These are phyloP conservation scores for Trypanosomatidae sp. DNA, from an alignment of 208 protist genomes.

Conservation along the genomic window DNA sequence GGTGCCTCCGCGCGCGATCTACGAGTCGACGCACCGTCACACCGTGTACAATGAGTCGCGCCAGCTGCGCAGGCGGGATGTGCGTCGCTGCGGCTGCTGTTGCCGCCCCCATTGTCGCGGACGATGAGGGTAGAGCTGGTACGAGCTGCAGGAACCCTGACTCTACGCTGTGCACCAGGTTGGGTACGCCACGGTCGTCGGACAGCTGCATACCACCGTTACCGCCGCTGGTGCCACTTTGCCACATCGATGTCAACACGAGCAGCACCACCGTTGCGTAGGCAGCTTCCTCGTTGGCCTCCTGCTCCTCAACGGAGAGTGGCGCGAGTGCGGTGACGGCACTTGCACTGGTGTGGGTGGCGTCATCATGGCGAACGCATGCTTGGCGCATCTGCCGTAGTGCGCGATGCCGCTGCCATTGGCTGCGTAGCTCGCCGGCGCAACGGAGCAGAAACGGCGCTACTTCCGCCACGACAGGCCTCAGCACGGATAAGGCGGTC, in stretches of 20 bases:
- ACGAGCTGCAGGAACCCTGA: constrained; percentile 26
- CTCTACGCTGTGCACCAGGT: constrained; percentile 15
- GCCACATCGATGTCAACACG: constrained; percentile 25
- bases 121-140: constrained; percentile 2
- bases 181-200: constrained; percentile 16
- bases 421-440: constrained; percentile 12
- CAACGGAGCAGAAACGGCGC: constrained; percentile 24
- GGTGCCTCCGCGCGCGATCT: constrained; percentile 11
- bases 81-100: neutral
- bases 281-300: constrained; percentile 18
- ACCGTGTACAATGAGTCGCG: constrained; percentile 26
- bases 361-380: neutral
- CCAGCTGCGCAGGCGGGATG: constrained; percentile 13
- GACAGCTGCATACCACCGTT: constrained; percentile 5
- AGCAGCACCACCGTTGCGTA: constrained; percentile 24
- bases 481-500: constrained; percentile 2
- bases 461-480: constrained; percentile 22
- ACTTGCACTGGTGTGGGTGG: neutral
- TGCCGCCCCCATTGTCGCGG: neutral
- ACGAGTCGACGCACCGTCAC: constrained; percentile 22
- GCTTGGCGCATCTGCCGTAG: constrained; percentile 14
- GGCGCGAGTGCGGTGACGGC: neutral
- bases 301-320: constrained; percentile 6
- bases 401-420: constrained; percentile 22
- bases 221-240: constrained; percentile 9